phyloP scores from a whole-genome alignment of 2,329 filamentous ascomycete species.

The Microsporum canis region DNA sequence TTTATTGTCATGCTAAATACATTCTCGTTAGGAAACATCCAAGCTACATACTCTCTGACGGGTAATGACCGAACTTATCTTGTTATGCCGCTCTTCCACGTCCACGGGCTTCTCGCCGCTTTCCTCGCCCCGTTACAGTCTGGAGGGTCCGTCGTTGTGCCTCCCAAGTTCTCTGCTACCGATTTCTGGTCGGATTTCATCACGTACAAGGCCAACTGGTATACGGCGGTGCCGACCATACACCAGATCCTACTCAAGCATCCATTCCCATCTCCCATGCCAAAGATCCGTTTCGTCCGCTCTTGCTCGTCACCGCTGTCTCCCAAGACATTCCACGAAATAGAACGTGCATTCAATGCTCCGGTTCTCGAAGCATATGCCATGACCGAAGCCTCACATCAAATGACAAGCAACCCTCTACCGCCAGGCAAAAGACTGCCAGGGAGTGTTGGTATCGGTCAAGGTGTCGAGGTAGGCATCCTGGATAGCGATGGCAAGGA shows the following conservation, averaged over 20 bases:
- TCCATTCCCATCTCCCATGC: slow-evolving; percentile 55
- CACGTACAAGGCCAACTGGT: slow-evolving; percentile 71
- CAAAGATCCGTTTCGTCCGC: slow-evolving; percentile 71
- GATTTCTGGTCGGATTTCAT: slow-evolving; percentile 75
- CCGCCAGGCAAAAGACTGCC: slow-evolving; percentile 64
- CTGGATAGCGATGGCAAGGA: slow-evolving; percentile 59
- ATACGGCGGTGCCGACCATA: slow-evolving; percentile 85
- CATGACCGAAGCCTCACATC: slow-evolving; percentile 71
- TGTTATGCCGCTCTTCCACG: slow-evolving; percentile 85
- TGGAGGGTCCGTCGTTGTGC: slow-evolving; percentile 69
- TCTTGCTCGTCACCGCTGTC: slow-evolving; percentile 77
- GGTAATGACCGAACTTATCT: slow-evolving; percentile 65
- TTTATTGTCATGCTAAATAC: slow-evolving; percentile 4
- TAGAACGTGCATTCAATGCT: slow-evolving; percentile 63
- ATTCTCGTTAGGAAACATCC: slow-evolving; percentile 54
- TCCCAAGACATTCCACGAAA: slow-evolving; percentile 67
- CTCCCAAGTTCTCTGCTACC: slow-evolving; percentile 64
- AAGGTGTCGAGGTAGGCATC: slow-evolving; percentile 72
- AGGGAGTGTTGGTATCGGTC: slow-evolving; percentile 69
- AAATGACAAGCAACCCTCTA: slow-evolving; percentile 47
- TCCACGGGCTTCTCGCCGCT: slow-evolving; percentile 74
- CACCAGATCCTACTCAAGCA: slow-evolving; percentile 77
- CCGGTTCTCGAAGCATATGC: slow-evolving; percentile 83
- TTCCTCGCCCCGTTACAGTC: slow-evolving; percentile 67
- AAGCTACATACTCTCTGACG: slow-evolving; percentile 62